Conservation (phyloP, 352 stramenopile genomes). For the Blastocystis sp. region DNA sequence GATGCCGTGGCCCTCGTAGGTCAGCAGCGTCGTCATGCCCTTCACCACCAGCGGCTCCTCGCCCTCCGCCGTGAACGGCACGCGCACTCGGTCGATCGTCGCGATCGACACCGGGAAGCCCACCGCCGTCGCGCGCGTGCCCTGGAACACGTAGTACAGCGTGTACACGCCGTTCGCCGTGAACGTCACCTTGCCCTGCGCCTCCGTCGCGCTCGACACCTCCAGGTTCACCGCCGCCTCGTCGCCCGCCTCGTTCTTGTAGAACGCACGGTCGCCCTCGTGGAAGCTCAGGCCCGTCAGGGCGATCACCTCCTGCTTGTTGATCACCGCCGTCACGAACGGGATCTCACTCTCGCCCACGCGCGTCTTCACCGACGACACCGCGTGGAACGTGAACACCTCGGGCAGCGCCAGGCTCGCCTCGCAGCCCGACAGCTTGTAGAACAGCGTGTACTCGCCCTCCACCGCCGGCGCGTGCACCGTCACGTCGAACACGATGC, state of each 20-base stretch:
- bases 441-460: conserved; percentile 33
- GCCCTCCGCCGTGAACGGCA: background rate
- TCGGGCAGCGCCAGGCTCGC: background rate
- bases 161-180: background rate
- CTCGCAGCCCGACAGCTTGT: background rate
- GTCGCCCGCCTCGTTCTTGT: conserved; percentile 3
- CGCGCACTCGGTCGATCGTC: background rate
- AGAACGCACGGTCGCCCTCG: conserved; percentile 28
- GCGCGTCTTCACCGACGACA: conserved; percentile 7
- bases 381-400: conserved; percentile 33
- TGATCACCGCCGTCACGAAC: conserved; percentile 39
- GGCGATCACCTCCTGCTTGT: background rate
- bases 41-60: conserved; percentile 40
- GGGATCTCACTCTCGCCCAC: background rate
- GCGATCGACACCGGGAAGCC: conserved; percentile 49
- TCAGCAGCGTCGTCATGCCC: conserved; percentile 41
- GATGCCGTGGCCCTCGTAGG: conserved; percentile 46
- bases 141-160: conserved; percentile 31
- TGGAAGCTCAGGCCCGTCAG: conserved; percentile 16
- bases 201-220: background rate
- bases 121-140: background rate
- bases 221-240: background rate
- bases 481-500: conserved; percentile 35
- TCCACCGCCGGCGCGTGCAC: conserved; percentile 12
- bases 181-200: conserved; percentile 22